phyloP scores from a whole-genome alignment of 352 stramenopile genomes.

The Pythium biforme region DNA sequence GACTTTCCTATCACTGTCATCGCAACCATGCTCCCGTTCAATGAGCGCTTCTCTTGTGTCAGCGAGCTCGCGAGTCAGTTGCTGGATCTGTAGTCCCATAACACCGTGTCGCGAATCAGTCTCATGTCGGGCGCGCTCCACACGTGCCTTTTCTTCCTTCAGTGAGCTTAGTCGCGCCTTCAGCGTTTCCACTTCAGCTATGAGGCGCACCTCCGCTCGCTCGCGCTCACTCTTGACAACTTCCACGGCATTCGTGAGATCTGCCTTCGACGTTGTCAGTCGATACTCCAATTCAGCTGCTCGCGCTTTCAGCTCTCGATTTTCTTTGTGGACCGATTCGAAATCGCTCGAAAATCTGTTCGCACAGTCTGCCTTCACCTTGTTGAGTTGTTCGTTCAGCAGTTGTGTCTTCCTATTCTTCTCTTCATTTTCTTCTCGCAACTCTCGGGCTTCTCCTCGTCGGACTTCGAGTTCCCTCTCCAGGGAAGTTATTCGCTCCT shows the following conservation, averaged over 20 bases:
- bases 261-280: slow-evolving; percentile 41
- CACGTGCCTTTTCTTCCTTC: slow-evolving; percentile 59
- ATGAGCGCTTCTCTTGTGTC: slow-evolving; percentile 55
- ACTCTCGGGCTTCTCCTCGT: slow-evolving; percentile 50
- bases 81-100: slow-evolving; percentile 50
- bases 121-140: slow-evolving; percentile 51
- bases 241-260: slow-evolving; percentile 35
- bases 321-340: slow-evolving; percentile 53
- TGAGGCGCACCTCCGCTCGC: slow-evolving; percentile 46
- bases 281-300: slow-evolving; percentile 54
- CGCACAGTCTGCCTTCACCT: slow-evolving; percentile 66
- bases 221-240: slow-evolving; percentile 44
- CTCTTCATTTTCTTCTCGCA: slow-evolving; percentile 63
- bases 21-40: slow-evolving; percentile 61
- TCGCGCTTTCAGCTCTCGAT: slow-evolving; percentile 57
- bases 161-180: slow-evolving; percentile 44
- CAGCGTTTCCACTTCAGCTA: slow-evolving; percentile 62
- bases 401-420: slow-evolving; percentile 60
- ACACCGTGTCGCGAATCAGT: slow-evolving; percentile 45
- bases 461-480: slow-evolving; percentile 66
- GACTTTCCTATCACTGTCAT: slow-evolving; percentile 69
- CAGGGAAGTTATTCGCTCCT: slow-evolving; percentile 29
- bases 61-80: slow-evolving; percentile 48
- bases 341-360: slow-evolving; percentile 52
- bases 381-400: slow-evolving; percentile 72